phyloP scores from a whole-genome alignment of 108 stramenopile species.

The Nitzschia sp. region DNA sequence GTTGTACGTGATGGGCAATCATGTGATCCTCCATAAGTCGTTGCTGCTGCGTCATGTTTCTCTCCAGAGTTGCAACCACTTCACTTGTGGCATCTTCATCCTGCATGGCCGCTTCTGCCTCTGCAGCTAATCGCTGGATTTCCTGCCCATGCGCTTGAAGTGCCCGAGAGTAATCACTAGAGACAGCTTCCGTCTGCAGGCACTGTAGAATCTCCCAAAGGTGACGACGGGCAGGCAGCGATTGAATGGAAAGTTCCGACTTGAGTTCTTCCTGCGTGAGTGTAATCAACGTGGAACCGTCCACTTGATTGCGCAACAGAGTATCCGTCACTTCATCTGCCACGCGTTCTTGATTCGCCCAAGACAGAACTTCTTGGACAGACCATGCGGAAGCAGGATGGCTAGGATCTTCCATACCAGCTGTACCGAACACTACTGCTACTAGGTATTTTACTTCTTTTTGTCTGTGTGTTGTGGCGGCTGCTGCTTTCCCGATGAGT shows the following conservation, averaged over 20 bases:
- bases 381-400: slow-evolving; percentile 31
- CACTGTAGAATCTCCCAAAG: slow-evolving; percentile 47
- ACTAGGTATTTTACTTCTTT: too few species aligned
- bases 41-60: slow-evolving; percentile 27
- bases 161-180: slow-evolving; percentile 28
- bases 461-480: too few species aligned
- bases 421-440: too few species aligned
- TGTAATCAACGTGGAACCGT: slow-evolving; percentile 52
- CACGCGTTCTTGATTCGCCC: slow-evolving; percentile 37
- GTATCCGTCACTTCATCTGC: slow-evolving; percentile 17
- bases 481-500: too few species aligned
- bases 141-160: slow-evolving; percentile 40
- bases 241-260: slow-evolving; percentile 45
- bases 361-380: slow-evolving; percentile 34
- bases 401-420: background rate
- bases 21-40: slow-evolving; percentile 41
- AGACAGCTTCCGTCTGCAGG: slow-evolving; percentile 28
- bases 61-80: background rate
- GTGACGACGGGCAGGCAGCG: slow-evolving; percentile 43
- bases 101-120: background rate
- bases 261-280: slow-evolving; percentile 38
- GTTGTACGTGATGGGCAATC: slow-evolving; percentile 33
- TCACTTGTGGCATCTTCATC: background rate
- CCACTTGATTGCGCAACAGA: slow-evolving; percentile 42
- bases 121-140: slow-evolving; percentile 26